Conservation (phyloP, 1,284 basidiomycete species). For the Cutaneotrichosporon mucoides region DNA sequence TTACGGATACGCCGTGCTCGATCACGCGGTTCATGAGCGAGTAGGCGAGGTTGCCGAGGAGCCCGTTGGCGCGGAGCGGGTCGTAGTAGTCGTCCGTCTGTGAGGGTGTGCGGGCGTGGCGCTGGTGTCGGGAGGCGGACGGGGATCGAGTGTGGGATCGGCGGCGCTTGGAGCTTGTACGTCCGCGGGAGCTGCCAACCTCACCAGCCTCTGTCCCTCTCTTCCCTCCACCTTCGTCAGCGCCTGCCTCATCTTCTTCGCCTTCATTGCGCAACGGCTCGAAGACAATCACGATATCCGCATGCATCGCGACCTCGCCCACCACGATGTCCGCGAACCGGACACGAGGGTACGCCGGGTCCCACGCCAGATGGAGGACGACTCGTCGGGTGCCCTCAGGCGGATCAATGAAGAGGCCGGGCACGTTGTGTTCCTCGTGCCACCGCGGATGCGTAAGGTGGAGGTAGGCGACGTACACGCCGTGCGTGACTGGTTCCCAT, state of each 20-base stretch:
- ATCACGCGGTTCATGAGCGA: conserved; percentile 1
- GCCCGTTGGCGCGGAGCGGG: neutral
- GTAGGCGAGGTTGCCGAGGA: neutral
- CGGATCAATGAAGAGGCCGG: neutral
- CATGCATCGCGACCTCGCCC: conserved; percentile 1
- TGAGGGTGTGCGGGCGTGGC: no score
- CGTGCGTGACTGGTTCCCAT: neutral
- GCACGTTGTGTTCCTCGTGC: neutral
- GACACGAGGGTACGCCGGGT: neutral
- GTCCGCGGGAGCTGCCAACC: no score
- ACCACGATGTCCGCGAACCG: neutral
- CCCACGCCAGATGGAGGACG: neutral
- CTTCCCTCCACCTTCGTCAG: no score
- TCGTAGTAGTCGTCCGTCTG: neutral
- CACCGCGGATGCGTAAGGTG: conserved; percentile 1
- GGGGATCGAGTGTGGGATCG: no score
- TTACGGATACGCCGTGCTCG: neutral
- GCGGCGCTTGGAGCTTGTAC: no score
- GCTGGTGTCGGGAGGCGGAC: no score
- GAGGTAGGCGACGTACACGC: conserved; percentile 2
- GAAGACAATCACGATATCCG: neutral
- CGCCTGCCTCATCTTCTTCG: no score
- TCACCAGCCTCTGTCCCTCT: no score
- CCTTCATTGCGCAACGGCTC: neutral
- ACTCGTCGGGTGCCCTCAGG: neutral